A percentile compares a stretch with the other conserved stretches of the same genome.
Evolutionary conservation across 805 yeast species (phyloP).

Genomic region (Sungouiozyma intestinalis): DNA sequence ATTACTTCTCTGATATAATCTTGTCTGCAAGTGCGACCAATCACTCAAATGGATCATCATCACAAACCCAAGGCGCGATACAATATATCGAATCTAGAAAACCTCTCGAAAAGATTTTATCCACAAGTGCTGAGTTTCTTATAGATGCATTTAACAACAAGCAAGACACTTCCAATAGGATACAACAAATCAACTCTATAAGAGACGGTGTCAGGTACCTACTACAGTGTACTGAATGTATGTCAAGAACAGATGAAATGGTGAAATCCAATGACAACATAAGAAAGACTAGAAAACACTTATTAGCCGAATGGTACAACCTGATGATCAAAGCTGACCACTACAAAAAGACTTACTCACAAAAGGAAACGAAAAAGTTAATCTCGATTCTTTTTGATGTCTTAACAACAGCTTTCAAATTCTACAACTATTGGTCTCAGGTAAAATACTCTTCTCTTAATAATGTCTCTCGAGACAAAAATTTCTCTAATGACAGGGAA

Average conservation of each 20-base stretch:
- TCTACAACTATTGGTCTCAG: constrained; percentile 64
- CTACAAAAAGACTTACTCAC: constrained; percentile 52
- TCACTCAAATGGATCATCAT: too few species aligned
- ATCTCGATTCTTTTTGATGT: constrained; percentile 59
- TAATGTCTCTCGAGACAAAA: background rate
- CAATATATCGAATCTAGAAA: constrained; percentile 28
- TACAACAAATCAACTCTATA: constrained; percentile 48
- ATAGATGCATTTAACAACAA: constrained; percentile 50
- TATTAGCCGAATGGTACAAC: constrained; percentile 74
- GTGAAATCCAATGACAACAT: constrained; percentile 54
- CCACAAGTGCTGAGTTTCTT: constrained; percentile 56
- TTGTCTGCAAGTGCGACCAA: constrained; percentile 10
- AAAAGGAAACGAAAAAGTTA: constrained; percentile 48
- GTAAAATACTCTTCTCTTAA: background rate
- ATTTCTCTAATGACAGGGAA: background rate
- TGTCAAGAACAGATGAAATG: constrained; percentile 61
- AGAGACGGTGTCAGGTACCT: constrained; percentile 63
- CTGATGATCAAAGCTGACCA: constrained; percentile 69
- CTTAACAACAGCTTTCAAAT: constrained; percentile 49
- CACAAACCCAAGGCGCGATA: too few species aligned
- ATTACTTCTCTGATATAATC: constrained; percentile 48
- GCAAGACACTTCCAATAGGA: constrained; percentile 32
- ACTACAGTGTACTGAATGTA: constrained; percentile 58
- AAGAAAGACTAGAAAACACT: constrained; percentile 52
- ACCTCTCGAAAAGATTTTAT: constrained; percentile 47